Base-by-base conservation (phyloP, 352 stramenopile genomes). In the Globisporangium alternatum region DNA sequence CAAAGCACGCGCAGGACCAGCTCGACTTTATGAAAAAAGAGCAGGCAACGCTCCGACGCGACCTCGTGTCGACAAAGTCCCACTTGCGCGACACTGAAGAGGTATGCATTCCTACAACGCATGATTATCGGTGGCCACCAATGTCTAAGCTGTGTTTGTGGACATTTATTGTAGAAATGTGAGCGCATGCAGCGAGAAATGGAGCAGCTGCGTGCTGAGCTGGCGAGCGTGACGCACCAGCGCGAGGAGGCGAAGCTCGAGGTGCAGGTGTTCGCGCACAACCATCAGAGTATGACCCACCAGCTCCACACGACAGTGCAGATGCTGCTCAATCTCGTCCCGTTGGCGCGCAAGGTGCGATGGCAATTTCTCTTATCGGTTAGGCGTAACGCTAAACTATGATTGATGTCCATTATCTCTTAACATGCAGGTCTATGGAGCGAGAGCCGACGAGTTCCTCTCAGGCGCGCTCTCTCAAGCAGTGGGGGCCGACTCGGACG, bases 281-380 rank as follows among this genome's bases (percentile, higher is more conserved):
- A 88, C 59, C 79, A 90, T 49, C 80, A 89, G 62, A 80, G 70
- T 22, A 87, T 92, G 78, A 88, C 80, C 1, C 72, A 77, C 17
- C 83, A 92, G 57, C 71, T 92, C 0, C 81, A 92, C 60, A 90
- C 78, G 28, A 88, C 80, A 1, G 81, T 88, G 64, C 78, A 92
- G 35, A 88, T 90, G 75, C 66, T 92, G 33, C 70, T 92, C 31
- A 90, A 81, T 45, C 67, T 92, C 45, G 80, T 89, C 5, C 83
- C 83, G 1, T 68, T 92, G 13, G 77, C 77, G 56, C 76, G 72
- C 37, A 81, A 86, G 74, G 78, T 85, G 33, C 19, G 51, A 54
- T 22, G 4, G 4, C 21, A 51, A 19, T 19, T 12, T 7, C 15
- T 2, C 0, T 15, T 8, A 19, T 43, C 10, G 17, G 19, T 9